Evolutionary conservation across 1,284 basidiomycete species (phyloP), one percentile per base, ranked within the genome.

Genomic region (Stygiomarasmius scandens): DNA sequence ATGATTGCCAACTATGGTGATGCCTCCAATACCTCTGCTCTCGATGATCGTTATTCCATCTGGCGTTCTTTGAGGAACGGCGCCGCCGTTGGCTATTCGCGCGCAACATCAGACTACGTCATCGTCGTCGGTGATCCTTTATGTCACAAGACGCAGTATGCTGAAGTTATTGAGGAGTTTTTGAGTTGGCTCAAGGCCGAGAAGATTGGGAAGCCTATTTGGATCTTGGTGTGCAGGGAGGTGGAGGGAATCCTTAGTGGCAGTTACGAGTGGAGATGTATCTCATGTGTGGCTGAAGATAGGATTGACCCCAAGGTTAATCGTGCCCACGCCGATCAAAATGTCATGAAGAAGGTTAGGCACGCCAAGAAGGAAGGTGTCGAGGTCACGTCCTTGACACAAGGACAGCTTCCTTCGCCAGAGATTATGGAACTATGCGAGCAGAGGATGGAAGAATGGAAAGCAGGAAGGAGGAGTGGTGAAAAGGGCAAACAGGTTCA

Each of bases 401-500:
- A 14, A 34, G 46, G 24, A 27, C 27, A 53, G 23, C 8, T 45
- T 2, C 47, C 41, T 11, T 48, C 48, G 34, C 19, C 45, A 10
- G 55, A 57, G 4, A 25, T 52, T n/a, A 11, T 20, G 34, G 46
- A 34, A 25, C 29, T 10, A 52, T 49, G 25, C 1, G 58, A 60
- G 12, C 25, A 29, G 22, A 22, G 58, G 27, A 50, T 60, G 9
- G n/a, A 25, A 8, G 58, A 60, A 16, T 60, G 58, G 58, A 19
- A 29, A 2, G 46, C 47, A 81, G 71, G 73, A 59, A 67, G 65
- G 46, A 63, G 67, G 52, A 69, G 78, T 23, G 44, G 24, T 10
- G 47, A 32, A 55, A 78, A 77, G 66, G 83, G 83, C 19, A 79
- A 76, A 48, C 83, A 85, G 69, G 77, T 84, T 45, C 81, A 84